A percentile compares a stretch with the other conserved stretches of the same genome.
phyloP scores from a whole-genome alignment of 768 basidiomycete genomes.

The Mycena crocata region DNA sequence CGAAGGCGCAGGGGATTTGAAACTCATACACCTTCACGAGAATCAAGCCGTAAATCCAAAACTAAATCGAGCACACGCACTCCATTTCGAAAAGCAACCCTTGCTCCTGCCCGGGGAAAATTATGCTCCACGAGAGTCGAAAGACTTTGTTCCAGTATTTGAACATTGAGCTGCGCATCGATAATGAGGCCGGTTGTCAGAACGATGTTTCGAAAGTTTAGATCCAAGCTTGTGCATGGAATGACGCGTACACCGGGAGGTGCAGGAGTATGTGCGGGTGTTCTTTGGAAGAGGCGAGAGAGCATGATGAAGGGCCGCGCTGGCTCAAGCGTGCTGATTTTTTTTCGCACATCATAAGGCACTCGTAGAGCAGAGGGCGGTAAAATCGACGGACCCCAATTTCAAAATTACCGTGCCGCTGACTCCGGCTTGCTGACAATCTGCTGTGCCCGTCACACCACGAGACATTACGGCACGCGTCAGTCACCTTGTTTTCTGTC shows the following conservation, averaged over 20 bases:
- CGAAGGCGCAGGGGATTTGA: not conserved
- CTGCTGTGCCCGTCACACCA: conserved; percentile 7
- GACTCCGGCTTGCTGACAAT: too few relatives aligned
- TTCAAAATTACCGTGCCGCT: too few relatives aligned
- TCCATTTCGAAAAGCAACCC: not conserved
- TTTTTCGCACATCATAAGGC: too few relatives aligned
- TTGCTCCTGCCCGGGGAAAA: not conserved
- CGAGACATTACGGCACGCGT: conserved; percentile 25
- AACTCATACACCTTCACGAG: not conserved
- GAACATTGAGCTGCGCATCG: not conserved
- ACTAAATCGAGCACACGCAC: not conserved
- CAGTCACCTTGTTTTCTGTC: conserved; percentile 6
- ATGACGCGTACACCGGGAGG: not conserved
- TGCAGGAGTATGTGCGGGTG: too few relatives aligned
- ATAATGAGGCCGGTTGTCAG: not conserved
- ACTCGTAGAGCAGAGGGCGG: too few relatives aligned
- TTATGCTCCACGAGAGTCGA: not conserved
- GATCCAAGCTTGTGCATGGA: not conserved
- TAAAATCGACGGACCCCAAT: too few relatives aligned
- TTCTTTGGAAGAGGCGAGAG: too few relatives aligned
- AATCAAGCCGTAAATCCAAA: not conserved
- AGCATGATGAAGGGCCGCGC: too few relatives aligned
- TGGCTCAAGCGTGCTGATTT: too few relatives aligned
- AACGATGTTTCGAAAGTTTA: not conserved
- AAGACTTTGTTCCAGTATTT: not conserved